Evolutionary conservation across 306 rosid species (phyloP).

Genomic region (Dalbergia oliveri): DNA sequence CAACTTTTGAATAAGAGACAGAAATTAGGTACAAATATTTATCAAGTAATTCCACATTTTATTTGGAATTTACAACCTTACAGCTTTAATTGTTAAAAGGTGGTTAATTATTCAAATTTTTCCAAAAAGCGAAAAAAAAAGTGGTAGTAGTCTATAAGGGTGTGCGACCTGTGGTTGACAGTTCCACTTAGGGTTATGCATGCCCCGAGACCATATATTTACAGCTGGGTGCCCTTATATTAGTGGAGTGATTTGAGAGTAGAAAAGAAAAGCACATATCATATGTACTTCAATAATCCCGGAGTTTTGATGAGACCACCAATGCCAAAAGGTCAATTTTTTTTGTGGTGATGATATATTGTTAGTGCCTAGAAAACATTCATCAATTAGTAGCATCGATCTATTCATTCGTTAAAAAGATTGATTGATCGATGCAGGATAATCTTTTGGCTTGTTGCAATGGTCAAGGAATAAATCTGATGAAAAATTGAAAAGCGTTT

Average conservation of each 20-base stretch:
- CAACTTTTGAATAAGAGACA: too few relatives aligned
- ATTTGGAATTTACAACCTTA: constrained; percentile 26
- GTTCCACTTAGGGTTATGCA: constrained; percentile 30
- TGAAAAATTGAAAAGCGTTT: background rate
- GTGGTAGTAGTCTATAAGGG: background rate
- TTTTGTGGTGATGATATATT: background rate
- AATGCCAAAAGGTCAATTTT: constrained; percentile 15
- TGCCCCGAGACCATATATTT: constrained; percentile 17
- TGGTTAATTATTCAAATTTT: constrained; percentile 11
- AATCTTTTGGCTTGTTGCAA: background rate
- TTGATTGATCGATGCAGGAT: background rate
- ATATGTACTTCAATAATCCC: constrained; percentile 12
- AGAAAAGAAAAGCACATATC: constrained; percentile 18
- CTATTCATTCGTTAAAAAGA: background rate
- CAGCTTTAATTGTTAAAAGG: constrained; percentile 37
- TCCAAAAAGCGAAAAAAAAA: constrained; percentile 5
- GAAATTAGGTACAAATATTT: background rate
- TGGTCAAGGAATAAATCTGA: background rate
- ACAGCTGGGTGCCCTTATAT: constrained; percentile 21
- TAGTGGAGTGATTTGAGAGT: background rate
- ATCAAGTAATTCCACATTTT: background rate
- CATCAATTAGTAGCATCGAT: background rate
- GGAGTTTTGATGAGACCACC: background rate
- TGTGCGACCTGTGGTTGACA: constrained; percentile 32
- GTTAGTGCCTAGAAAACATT: constrained; percentile 10